A percentile compares a stretch with the other conserved stretches of the same genome.
phyloP scores from a whole-genome alignment of 2,329 filamentous ascomycete species.

The Albophoma yamanashiensis region DNA sequence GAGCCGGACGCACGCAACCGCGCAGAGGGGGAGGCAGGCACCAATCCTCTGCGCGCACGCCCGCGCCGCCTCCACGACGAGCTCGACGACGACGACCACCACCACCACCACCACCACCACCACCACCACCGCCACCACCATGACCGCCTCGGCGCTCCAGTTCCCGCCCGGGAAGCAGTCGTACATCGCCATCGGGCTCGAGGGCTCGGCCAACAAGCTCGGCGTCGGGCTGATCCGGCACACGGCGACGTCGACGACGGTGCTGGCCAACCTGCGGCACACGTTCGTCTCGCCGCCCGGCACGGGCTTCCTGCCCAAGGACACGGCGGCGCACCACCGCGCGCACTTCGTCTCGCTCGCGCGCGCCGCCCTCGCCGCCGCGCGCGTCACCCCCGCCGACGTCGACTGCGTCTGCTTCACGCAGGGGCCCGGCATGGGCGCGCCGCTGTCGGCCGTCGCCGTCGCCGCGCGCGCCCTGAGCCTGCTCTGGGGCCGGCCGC shows the following conservation, averaged over 20 bases:
- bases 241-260: slow-evolving; percentile 41
- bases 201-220: slow-evolving; percentile 97
- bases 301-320: slow-evolving; percentile 90
- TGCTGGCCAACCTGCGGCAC: slow-evolving; percentile 90
- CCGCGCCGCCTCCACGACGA: not conserved
- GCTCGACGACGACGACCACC: too few relatives aligned
- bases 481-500: slow-evolving; percentile 75
- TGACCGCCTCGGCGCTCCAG: slow-evolving; percentile 12
- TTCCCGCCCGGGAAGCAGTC: slow-evolving; percentile 17
- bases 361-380: slow-evolving; percentile 64
- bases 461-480: slow-evolving; percentile 73
- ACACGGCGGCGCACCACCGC: slow-evolving; percentile 89
- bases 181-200: slow-evolving; percentile 51
- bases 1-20: not conserved
- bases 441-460: slow-evolving; percentile 77
- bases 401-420: slow-evolving; percentile 95
- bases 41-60: not conserved
- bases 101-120: not conserved
- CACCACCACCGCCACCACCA: not conserved
- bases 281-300: slow-evolving; percentile 89
- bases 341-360: slow-evolving; percentile 74
- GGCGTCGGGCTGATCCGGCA: slow-evolving; percentile 89
- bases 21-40: not conserved
- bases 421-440: slow-evolving; percentile 92
- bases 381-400: slow-evolving; percentile 49